Evolutionary conservation across 768 basidiomycete species (phyloP), one percentile per base, ranked within the genome.

Genomic region (Leccinum truebloodii): DNA sequence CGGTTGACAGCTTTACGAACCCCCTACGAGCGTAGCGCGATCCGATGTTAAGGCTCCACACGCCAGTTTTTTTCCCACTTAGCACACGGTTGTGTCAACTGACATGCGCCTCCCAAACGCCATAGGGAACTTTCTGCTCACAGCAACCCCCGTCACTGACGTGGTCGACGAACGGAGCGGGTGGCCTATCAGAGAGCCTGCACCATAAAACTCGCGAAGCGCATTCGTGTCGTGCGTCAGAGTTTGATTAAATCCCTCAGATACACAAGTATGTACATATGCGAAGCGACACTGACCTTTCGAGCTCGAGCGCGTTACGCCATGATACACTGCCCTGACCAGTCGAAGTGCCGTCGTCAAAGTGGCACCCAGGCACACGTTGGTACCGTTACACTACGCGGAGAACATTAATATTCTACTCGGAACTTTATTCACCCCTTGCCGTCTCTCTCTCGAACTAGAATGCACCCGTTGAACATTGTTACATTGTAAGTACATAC

Each of bases 321-420:
- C 37, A 51, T 24, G n/a, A 20, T 41, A n/a, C 18, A 46, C 13
- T 32, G 41, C 55, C 50, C 57, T 60, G 50, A 46, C 14, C 12
- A 46, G 9, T 46, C 20, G 20, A 20, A 46, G 8, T n/a, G 44
- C 55, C 53, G 37, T 39, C 39, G 41, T 53, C 54, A 57, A 64
- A 58, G 39, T 44, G 44, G 52, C 41, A 46, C 26, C 28, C 58
- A 67, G 66, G 67, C 24, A 61, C 24, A 57, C 58, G 20, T 6
- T n/a, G 26, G 1, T 55, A 20, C 6, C 6, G n/a, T 65, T 68
- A 61, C 68, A 67, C 49, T 20, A 69, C 28, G 34, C 39, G 24
- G 41, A 35, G 52, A 57, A 54, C 30, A 8, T 66, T 66, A 53
- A 54, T 24, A 8, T 66, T 59, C 49, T 41, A 20, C 44, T 28